Base-by-base conservation (phyloP, 352 stramenopile species). In the Thalassiosira ordinaria region DNA sequence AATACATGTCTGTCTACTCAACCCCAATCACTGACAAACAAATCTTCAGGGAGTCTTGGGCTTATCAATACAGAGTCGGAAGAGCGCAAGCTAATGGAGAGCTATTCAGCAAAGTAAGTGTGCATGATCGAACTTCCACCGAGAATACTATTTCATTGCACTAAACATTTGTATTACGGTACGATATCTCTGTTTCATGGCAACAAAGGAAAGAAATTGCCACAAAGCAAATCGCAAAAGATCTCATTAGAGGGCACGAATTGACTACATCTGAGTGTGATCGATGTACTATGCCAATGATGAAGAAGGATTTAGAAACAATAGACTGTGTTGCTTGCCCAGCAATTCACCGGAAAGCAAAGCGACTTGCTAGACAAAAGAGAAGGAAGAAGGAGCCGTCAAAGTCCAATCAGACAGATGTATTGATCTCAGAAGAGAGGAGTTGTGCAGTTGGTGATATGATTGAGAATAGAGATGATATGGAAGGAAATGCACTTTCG, bases 21-120 rank as follows among this genome's bases (percentile, higher is more conserved):
- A 24, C 11, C 14, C 18, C 35, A 18, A 20, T 33, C 18, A 8
- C 44, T 63, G 31, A 6, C 35, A 1, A 35, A 33, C 27, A 31
- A 62, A 33, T 52, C 57, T 29, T 35, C 59, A 13, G 61, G 63
- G 33, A 39, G 59, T n/a, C 65, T 82, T 31, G 31, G 66, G 37
- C 27, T 78, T 6, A 68, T 79, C 49, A 55, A 41, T 22, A 87
- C 80, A n/a, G 64, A 78, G n/a, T 87, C 80, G 1, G 80, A 87
- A 59, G 80, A 87, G 63, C 59, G 55, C 7, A 61, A 46, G 44
- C 75, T 87, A 60, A 75, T 87, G 26, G 56, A 81, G 31, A 16
- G 51, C 11, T 81, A 87, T 75, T 78, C 56, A 0, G 57, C 78
- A 11, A 81, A 59, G 69, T 78, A 41, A 70, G 69, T 78, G 37